These are phyloP conservation scores for Ailanthus altissimus DNA, from an alignment of 345 rosid species.

Conservation along the genomic window DNA sequence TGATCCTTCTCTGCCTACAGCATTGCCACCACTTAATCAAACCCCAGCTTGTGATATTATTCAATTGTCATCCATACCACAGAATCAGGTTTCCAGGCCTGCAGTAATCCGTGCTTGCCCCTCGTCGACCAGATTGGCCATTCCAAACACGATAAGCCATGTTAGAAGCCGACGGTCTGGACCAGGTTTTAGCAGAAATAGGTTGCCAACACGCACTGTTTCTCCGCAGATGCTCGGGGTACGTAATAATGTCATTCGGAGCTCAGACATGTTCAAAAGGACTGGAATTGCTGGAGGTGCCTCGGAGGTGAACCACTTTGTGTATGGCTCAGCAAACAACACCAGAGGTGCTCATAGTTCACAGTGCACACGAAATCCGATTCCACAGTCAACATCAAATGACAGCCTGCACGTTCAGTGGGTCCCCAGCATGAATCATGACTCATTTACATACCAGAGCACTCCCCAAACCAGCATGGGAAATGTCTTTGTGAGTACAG, in stretches of 20 bases:
- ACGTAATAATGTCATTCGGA: conserved; percentile 30
- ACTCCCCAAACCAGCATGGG: conserved; percentile 21
- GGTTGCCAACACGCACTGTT: conserved; percentile 21
- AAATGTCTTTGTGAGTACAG: conserved; percentile 8
- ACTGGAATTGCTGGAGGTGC: conserved; percentile 23
- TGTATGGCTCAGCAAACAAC: conserved; percentile 27
- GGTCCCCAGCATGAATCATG: conserved; percentile 25
- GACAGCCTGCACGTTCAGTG: conserved; percentile 15
- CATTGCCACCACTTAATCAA: conserved; percentile 29
- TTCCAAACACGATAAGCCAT: conserved; percentile 37
- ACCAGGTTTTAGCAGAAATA: conserved; percentile 20
- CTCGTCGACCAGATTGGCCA: conserved; percentile 32
- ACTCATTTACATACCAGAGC: conserved; percentile 22
- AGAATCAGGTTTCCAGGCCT: conserved; percentile 20
- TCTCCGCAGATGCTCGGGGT: conserved; percentile 33
- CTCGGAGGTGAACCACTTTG: conserved; percentile 14
- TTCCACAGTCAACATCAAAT: conserved; percentile 24
- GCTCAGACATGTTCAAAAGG: conserved; percentile 31
- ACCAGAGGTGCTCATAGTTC: conserved; percentile 20
- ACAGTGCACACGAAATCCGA: conserved; percentile 9
- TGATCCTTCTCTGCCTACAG: conserved; percentile 18
- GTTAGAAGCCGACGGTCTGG: conserved; percentile 24
- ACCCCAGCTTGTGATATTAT: conserved; percentile 19
- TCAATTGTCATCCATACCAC: conserved; percentile 18
- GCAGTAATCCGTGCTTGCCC: conserved; percentile 43